Base-by-base conservation (phyloP, 2,329 filamentous ascomycete genomes). In the Fusarium pseudograminearum region DNA sequence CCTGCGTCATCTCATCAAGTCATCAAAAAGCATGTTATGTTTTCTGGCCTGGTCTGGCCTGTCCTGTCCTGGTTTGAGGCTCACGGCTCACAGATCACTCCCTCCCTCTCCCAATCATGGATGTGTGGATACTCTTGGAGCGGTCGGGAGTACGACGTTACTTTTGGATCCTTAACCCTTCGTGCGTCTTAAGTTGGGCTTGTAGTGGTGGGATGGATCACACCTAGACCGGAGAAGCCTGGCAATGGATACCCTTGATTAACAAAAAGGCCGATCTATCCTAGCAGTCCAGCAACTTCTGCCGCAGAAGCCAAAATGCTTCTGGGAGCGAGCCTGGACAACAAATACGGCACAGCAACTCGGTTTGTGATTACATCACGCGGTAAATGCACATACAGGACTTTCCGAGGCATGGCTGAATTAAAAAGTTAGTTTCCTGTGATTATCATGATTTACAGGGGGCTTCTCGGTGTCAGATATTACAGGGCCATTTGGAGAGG, bases 201-300 rank as follows among this genome's bases (percentile, higher is more conserved):
- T 54, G 68, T 70, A 58, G 59, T 74, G 72, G 70, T 72, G 70
- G 68, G 60, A 62, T 70, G 59, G 63, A 58, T 59, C 56, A 57
- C 28, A 31, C 50, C 52, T 44, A 36, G 45, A 34, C 46, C 33
- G 28, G 44, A 46, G 44, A 46, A 20, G 44, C 44, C 20, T 40
- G 28, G 41, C 36, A 33, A 51, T 28, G 34, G 42, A 38, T 51
- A 34, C 63, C 47, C 53, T 48, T 42, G 33, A 46, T 59, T 51
- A 26, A 45, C 48, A 57, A 50, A 61, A 42, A 53, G 44, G 22
- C 64, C 42, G 38, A 36, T 42, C 34, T 41, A 55, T 51, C 55
- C 56, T 18, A 55, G 57, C 38, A 41, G 54, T 48, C 56, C 20
- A 55, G 57, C 33, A 41, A 57, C 38, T 51, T 42, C 52, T 41